Evolutionary conservation across 441 rosid species (phyloP).

Genomic region (Isatis lusitanica): DNA sequence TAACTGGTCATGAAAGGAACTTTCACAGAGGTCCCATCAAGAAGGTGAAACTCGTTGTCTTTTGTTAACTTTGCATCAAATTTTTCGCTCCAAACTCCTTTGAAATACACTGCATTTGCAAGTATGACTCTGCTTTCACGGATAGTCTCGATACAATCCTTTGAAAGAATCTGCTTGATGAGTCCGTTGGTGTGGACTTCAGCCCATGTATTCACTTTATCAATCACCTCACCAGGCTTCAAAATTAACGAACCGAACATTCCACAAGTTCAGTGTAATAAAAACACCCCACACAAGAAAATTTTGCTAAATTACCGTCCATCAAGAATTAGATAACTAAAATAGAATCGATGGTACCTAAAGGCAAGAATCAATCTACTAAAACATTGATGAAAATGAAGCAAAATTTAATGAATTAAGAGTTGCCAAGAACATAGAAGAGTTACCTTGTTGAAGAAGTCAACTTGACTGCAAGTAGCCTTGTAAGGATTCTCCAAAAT

Average conservation of each 20-base stretch:
- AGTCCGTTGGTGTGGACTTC: constrained; percentile 62
- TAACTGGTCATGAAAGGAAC: constrained; percentile 72
- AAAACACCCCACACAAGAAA: background rate
- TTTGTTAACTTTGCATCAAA: constrained; percentile 58
- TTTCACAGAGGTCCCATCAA: constrained; percentile 48
- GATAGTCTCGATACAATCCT: constrained; percentile 32
- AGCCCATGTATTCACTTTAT: constrained; percentile 69
- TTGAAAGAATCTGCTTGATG: constrained; percentile 54
- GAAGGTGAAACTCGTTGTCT: constrained; percentile 63
- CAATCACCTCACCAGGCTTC: constrained; percentile 58
- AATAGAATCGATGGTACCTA: no score
- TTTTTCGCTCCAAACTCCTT: constrained; percentile 67
- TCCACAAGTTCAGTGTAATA: background rate
- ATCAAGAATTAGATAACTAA: no score
- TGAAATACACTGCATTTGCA: constrained; percentile 76
- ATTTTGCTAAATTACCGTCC: no score
- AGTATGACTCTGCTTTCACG: constrained; percentile 47
- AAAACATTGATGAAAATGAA: background rate
- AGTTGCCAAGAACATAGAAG: background rate
- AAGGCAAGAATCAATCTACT: background rate
- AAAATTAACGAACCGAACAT: background rate
- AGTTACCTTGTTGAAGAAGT: constrained; percentile 64
- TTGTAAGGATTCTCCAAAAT: constrained; percentile 52
- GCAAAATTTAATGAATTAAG: background rate
- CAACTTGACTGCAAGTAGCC: constrained; percentile 51